Conservation (phyloP, 148 eudicot species). For the Diospyros kaki region DNA sequence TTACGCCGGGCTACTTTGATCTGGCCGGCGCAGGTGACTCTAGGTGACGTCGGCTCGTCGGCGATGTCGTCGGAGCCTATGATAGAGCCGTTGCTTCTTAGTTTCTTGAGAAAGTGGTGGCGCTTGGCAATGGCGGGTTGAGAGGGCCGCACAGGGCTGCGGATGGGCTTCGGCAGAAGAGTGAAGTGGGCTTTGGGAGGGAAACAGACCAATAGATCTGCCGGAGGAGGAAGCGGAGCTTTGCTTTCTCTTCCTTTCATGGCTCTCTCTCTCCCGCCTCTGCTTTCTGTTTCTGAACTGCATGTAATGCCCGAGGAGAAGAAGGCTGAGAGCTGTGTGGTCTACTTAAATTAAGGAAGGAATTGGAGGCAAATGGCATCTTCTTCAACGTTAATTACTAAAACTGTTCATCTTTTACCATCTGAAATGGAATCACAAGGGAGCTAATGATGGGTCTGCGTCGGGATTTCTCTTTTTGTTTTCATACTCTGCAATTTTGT, state of each 20-base stretch:
- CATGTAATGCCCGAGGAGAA: too few relatives aligned
- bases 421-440: too few relatives aligned
- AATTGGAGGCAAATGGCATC: too few relatives aligned
- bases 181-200: conserved; percentile 70
- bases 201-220: conserved; percentile 83
- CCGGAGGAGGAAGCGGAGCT: conserved; percentile 46
- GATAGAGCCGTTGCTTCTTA: conserved; percentile 32
- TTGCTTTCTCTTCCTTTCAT: conserved; percentile 68
- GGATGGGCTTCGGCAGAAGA: conserved; percentile 75
- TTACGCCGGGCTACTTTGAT: conserved; percentile 60
- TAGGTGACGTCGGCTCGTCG: conserved; percentile 70
- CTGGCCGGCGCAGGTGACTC: conserved; percentile 92
- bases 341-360: too few relatives aligned
- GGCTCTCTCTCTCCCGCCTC: conserved; percentile 4
- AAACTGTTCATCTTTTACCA: too few relatives aligned
- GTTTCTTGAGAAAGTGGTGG: conserved; percentile 35
- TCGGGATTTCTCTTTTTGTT: too few relatives aligned
- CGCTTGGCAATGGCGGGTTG: conserved; percentile 43
- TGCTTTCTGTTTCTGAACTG: conserved; percentile 4
- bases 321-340: too few relatives aligned
- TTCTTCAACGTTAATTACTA: too few relatives aligned
- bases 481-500: too few relatives aligned
- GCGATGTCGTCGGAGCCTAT: conserved; percentile 49
- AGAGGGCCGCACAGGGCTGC: conserved; percentile 62
- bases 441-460: too few relatives aligned